A percentile compares a stretch with the other conserved stretches of the same genome.
Conservation (phyloP, 345 rosid species). For the Eutrema heterophyllum region DNA sequence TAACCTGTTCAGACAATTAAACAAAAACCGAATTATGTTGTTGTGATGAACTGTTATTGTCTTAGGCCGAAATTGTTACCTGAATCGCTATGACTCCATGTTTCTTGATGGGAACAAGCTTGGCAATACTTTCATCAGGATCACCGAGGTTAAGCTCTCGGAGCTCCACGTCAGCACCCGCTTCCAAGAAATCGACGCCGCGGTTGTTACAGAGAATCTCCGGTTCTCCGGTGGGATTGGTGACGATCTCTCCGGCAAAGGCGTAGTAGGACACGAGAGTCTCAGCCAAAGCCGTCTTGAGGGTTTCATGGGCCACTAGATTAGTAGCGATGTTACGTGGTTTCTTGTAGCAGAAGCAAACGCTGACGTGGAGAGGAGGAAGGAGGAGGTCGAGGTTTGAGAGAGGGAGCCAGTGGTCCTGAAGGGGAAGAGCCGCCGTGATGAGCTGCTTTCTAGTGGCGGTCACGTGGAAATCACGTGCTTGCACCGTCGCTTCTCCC, state of each 20-base stretch:
- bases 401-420: slow-evolving; percentile 74
- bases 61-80: slow-evolving; percentile 36
- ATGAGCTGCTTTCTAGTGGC: slow-evolving; percentile 49
- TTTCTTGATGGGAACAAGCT: slow-evolving; percentile 53
- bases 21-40: slow-evolving; percentile 2
- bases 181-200: slow-evolving; percentile 72
- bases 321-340: not conserved
- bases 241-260: slow-evolving; percentile 63
- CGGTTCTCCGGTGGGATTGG: slow-evolving; percentile 58
- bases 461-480: slow-evolving; percentile 36
- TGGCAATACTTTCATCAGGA: slow-evolving; percentile 61
- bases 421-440: slow-evolving; percentile 62
- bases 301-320: slow-evolving; percentile 29
- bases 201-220: slow-evolving; percentile 83
- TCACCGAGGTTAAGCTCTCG: slow-evolving; percentile 52
- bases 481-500: slow-evolving; percentile 28
- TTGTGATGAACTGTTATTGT: not conserved
- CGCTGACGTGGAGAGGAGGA: slow-evolving; percentile 56
- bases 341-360: slow-evolving; percentile 65
- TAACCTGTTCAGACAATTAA: slow-evolving; percentile 37
- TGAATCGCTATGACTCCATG: slow-evolving; percentile 64
- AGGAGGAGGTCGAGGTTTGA: slow-evolving; percentile 85
- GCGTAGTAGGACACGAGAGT: slow-evolving; percentile 68
- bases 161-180: slow-evolving; percentile 54
- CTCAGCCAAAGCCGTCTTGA: slow-evolving; percentile 59